Base-by-base conservation (phyloP, 148 eudicot species). In the Mesembryanthemum crystallinum region DNA sequence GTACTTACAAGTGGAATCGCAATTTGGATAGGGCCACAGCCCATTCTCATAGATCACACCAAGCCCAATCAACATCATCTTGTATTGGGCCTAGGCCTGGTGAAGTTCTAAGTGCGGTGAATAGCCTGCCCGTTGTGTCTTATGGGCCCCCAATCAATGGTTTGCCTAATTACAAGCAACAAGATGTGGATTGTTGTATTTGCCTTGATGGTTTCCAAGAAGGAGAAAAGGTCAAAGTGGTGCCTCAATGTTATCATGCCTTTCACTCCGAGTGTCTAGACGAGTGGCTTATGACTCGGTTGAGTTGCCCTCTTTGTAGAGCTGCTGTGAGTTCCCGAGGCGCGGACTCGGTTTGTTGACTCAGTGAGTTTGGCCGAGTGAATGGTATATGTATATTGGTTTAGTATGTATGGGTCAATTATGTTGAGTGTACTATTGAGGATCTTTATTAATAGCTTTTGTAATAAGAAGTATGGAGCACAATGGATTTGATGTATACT, bases 241-340 rank as follows among this genome's bases (percentile, higher is more conserved):
- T 80, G 79, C 87, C 87, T 0, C 25, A 29, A 23, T 84, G 87
- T 67, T 67, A 64, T 21, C 87, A 84, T 67, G 75, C 75, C 6
- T 84, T 78, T 72, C 87, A 84, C 64, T 78, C 82, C 0, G 82
- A 75, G 63, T 81, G 84, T 35, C 67, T 84, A 17, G 86, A 80
- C 45, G 54, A 37, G 73, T 84, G 87, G 84, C 82, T 84, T 28
- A 15, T 1, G 23, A 57, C 77, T 67, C 75, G 69, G 21, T 72
- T 83, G 21, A 80, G 62, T 70, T 83, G 86, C 35, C 83, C 83
- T 0, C 57, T 52, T 52, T 52, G 57, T 20, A 52, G 57, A 52
- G 57, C n/a, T n/a, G 2, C 57, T 5, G 57, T 52, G 3, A 52
- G 0, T 52, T 20, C n/a, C 57, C n/a, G n/a, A 3, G n/a, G 4